Conservation (phyloP, 306 rosid species). For the Biancaea sappan region DNA sequence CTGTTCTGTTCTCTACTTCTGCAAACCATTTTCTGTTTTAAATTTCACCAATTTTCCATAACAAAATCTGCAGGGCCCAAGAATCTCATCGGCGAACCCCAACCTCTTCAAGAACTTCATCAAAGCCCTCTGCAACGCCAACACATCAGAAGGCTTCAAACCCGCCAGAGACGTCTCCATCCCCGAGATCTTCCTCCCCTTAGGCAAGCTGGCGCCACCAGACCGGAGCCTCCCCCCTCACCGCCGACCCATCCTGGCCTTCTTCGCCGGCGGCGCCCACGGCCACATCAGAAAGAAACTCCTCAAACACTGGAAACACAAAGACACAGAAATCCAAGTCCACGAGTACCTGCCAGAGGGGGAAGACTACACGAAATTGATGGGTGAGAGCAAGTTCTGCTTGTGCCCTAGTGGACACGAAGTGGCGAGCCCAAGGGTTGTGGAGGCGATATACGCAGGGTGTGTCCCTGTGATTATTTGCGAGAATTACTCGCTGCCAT, state of each 20-base stretch:
- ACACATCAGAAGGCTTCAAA: constrained; percentile 71
- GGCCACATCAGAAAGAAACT: too few species aligned
- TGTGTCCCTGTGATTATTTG: constrained; percentile 79
- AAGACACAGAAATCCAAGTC: constrained; percentile 68
- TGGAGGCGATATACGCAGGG: constrained; percentile 65
- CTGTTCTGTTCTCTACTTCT: neutral
- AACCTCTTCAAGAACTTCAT: constrained; percentile 53
- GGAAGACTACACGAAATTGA: constrained; percentile 55
- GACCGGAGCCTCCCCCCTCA: too few species aligned
- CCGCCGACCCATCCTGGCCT: too few species aligned
- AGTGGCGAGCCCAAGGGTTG: constrained; percentile 86
- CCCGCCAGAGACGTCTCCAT: constrained; percentile 66
- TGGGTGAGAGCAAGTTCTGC: constrained; percentile 69
- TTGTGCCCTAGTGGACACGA: constrained; percentile 86
- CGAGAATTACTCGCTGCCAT: constrained; percentile 61
- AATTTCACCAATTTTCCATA: neutral
- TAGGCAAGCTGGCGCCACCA: constrained; percentile 52
- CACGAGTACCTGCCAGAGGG: constrained; percentile 58
- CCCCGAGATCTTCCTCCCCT: constrained; percentile 63
- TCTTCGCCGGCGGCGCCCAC: too few species aligned
- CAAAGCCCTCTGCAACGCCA: too few species aligned
- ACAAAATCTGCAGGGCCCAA: constrained; percentile 55
- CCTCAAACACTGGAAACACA: too few species aligned
- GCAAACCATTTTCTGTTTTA: constrained; percentile 70
- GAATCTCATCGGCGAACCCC: constrained; percentile 53